These are phyloP conservation scores for Jaminaea rosea DNA, from an alignment of 1,284 basidiomycete genomes.

Conservation along the genomic window DNA sequence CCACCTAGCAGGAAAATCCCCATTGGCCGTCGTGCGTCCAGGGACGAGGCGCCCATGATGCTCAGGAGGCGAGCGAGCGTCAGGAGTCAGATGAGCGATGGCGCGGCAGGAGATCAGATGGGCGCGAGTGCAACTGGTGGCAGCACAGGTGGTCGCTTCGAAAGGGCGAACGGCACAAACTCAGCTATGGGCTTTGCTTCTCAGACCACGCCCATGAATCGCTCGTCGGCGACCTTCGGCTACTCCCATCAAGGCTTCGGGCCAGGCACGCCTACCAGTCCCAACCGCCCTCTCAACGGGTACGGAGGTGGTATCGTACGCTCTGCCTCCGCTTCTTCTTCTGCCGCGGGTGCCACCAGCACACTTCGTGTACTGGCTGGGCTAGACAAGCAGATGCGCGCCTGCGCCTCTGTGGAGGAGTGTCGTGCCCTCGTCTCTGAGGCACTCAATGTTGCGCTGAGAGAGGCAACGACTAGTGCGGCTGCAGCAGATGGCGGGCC, in stretches of 20 bases:
- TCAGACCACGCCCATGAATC: neutral
- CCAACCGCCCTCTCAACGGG: neutral
- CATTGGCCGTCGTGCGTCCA: constrained; percentile 21
- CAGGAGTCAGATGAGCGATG: constrained; percentile 2
- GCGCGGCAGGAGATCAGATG: neutral
- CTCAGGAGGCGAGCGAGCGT: neutral
- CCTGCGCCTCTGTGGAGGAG: constrained; percentile 25
- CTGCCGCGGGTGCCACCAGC: constrained; percentile 1
- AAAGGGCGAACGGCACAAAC: neutral
- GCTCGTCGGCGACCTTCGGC: constrained; percentile 1
- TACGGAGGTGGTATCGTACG: neutral
- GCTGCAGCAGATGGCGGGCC: neutral
- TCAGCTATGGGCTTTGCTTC: constrained; percentile 2
- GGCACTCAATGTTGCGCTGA: constrained; percentile 11
- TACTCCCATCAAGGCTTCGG: neutral
- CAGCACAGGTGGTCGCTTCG: no score
- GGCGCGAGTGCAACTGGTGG: neutral
- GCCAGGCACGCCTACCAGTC: neutral
- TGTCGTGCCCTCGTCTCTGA: constrained; percentile 24
- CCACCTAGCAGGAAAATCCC: constrained; percentile 33
- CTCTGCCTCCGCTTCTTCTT: constrained; percentile 2
- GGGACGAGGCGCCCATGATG: neutral
- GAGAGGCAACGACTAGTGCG: neutral
- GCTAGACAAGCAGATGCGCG: constrained; percentile 27
- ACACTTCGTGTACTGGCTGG: constrained; percentile 14